Evolutionary conservation across 176 grass and related monocot species (phyloP).

Genomic region (Dendrocalamus sinicus): DNA sequence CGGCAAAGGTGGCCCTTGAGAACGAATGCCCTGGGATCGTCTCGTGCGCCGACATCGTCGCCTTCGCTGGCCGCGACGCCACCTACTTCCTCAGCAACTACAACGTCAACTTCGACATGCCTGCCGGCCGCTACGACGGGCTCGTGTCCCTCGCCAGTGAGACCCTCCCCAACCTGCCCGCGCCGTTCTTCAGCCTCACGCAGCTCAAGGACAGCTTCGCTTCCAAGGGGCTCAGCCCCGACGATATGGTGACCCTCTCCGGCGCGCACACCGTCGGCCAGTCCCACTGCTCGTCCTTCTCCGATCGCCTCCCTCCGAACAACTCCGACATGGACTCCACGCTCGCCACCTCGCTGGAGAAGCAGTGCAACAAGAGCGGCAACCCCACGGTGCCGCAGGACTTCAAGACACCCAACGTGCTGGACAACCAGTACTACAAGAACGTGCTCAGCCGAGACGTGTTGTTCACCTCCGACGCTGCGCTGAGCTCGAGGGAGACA

Average conservation of each 20-base stretch:
- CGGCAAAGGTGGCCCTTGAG: slow-evolving; percentile 36
- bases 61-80: slow-evolving; percentile 57
- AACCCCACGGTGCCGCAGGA: slow-evolving; percentile 36
- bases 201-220: slow-evolving; percentile 40
- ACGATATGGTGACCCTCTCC: slow-evolving; percentile 29
- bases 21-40: background rate
- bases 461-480: slow-evolving; percentile 48
- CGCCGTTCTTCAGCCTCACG: background rate
- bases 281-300: slow-evolving; percentile 51
- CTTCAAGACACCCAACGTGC: background rate
- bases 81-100: slow-evolving; percentile 28
- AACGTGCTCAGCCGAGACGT: slow-evolving; percentile 19
- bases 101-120: slow-evolving; percentile 33
- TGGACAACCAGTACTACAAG: slow-evolving; percentile 60
- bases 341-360: background rate
- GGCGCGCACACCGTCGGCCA: slow-evolving; percentile 20
- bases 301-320: background rate
- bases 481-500: background rate
- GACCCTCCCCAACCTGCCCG: slow-evolving; percentile 28
- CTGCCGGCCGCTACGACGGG: slow-evolving; percentile 50
- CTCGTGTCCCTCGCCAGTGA: slow-evolving; percentile 30
- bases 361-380: background rate
- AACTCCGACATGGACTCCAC: slow-evolving; percentile 30
- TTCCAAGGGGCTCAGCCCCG: slow-evolving; percentile 29
- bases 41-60: slow-evolving; percentile 52